phyloP scores from a whole-genome alignment of 164 flowering plant species.

The Aristolochia contorta region DNA sequence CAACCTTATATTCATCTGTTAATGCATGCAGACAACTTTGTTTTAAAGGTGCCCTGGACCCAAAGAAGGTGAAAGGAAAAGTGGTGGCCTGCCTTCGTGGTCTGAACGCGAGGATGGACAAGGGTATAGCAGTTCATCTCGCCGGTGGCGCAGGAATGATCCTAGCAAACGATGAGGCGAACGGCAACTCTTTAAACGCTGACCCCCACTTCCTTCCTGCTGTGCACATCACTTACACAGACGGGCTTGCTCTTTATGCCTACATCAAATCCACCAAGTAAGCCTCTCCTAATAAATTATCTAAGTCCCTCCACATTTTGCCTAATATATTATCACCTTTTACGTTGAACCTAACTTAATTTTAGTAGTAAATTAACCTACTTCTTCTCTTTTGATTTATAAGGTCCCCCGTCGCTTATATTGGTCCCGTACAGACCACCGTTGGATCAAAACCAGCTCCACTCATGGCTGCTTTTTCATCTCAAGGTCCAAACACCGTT shows the following conservation, averaged over 20 bases:
- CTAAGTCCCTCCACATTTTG: neutral
- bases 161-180: conserved; percentile 25
- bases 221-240: conserved; percentile 25
- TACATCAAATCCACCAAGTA: conserved; percentile 46
- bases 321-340: no score
- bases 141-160: conserved; percentile 65
- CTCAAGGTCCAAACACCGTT: conserved; percentile 59
- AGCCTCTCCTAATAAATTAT: neutral
- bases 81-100: no score
- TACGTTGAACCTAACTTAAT: no score
- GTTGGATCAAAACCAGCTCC: conserved; percentile 56
- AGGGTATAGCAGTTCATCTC: conserved; percentile 20
- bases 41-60: conserved; percentile 28
- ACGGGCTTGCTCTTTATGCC: conserved; percentile 27
- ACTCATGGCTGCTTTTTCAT: conserved; percentile 74
- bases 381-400: neutral
- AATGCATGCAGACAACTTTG: conserved; percentile 16
- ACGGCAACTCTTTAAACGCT: conserved; percentile 26
- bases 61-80: no score
- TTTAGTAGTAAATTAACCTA: no score
- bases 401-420: conserved; percentile 48
- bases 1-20: no score
- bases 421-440: conserved; percentile 32
- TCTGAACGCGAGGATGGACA: conserved; percentile 50
- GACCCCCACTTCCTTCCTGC: conserved; percentile 52